Conservation (phyloP, 164 flowering plant genomes). For the Aristolochia fimbriata region DNA sequence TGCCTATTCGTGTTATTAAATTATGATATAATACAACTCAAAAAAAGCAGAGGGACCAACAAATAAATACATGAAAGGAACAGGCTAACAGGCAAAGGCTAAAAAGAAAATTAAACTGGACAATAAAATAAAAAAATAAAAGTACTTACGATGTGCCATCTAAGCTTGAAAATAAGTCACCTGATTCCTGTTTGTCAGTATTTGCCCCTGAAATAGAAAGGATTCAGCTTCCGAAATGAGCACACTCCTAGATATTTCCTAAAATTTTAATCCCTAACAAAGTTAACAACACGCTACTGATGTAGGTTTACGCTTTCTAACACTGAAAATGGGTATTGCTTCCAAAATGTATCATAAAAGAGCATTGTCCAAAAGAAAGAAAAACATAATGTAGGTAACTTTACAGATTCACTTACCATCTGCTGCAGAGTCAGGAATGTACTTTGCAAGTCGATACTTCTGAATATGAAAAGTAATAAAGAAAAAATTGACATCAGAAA, state of each 20-base stretch:
- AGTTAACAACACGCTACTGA: no score
- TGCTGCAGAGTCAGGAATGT: slow-evolving; percentile 74
- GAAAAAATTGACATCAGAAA: not conserved
- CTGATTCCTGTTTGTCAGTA: slow-evolving; percentile 67
- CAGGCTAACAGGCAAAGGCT: no score
- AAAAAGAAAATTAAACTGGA: no score
- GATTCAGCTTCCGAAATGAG: no score
- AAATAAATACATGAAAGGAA: not conserved
- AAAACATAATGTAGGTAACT: not conserved
- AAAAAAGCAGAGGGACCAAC: no score
- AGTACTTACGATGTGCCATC: slow-evolving; percentile 79
- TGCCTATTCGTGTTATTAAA: no score
- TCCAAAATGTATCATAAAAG: not conserved
- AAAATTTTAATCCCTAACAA: no score
- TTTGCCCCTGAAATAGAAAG: slow-evolving; percentile 38
- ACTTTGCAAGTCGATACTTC: slow-evolving; percentile 97
- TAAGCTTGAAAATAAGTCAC: slow-evolving; percentile 43
- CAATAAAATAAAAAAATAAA: not conserved
- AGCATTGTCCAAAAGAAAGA: not conserved
- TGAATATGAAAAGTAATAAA: slow-evolving; percentile 21
- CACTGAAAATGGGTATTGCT: not conserved
- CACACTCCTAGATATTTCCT: no score
- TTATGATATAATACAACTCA: no score
- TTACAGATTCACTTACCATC: slow-evolving; percentile 49
- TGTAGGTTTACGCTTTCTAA: no score